phyloP scores from a whole-genome alignment of 139 green algal species.

The Pseudopediastrum boryanum region DNA sequence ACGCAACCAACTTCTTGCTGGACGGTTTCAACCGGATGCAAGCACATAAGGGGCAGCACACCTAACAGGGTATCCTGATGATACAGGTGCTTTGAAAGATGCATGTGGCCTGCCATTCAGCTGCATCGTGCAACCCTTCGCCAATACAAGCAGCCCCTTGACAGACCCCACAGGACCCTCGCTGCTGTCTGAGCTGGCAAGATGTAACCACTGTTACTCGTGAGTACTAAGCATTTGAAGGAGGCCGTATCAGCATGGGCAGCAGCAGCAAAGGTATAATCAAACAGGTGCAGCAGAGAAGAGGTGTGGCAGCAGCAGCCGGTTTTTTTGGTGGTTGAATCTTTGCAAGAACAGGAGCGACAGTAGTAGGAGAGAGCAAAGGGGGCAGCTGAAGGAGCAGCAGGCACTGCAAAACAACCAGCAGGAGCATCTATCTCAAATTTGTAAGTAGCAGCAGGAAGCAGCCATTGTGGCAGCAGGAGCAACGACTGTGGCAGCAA shows the following conservation, averaged over 20 bases:
- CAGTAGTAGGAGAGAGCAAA: not conserved
- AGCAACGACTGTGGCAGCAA: too few relatives aligned
- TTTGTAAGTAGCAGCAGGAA: not conserved
- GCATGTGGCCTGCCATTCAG: conserved; percentile 71
- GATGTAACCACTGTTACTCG: conserved; percentile 37
- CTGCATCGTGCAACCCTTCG: conserved; percentile 46
- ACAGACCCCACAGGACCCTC: not conserved
- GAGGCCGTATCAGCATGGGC: not conserved
- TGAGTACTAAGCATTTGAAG: too few relatives aligned
- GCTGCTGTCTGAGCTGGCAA: conserved; percentile 24
- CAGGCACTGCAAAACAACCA: not conserved
- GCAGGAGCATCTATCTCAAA: not conserved
- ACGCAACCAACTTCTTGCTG: not conserved
- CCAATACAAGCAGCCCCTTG: not conserved
- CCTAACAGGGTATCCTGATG: not conserved
- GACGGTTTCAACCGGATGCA: not conserved
- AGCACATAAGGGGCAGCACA: not conserved
- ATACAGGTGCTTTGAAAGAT: conserved; percentile 65
- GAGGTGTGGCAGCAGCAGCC: not conserved
- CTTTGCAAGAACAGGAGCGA: conserved; percentile 47
- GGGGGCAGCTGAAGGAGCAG: not conserved
- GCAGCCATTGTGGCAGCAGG: not conserved
- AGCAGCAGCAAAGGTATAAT: not conserved
- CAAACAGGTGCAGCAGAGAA: not conserved
- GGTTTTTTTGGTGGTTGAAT: not conserved